Conservation (phyloP, 192 early-diverging fungal species). For the Cladochytrium replicatum region DNA sequence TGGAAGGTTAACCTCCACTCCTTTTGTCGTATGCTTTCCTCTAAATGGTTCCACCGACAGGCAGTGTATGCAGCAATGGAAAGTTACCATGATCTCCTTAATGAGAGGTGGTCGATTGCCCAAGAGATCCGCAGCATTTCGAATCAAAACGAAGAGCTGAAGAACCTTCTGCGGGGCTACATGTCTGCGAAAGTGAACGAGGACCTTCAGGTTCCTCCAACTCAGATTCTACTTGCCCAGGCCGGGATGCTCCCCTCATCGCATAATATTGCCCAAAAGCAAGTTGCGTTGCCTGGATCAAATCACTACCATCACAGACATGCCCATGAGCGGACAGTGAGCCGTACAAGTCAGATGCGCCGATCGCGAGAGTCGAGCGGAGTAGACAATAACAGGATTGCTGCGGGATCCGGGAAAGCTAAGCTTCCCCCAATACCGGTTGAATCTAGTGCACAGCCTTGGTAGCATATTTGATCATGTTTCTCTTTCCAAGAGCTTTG, state of each 20-base stretch:
- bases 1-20: conserved; percentile 31
- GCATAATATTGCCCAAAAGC: no score
- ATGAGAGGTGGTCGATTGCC: conserved; percentile 25
- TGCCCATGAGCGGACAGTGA: no score
- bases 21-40: conserved; percentile 1
- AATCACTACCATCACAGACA: no score
- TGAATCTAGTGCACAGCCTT: no score
- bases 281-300: no score
- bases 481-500: no score
- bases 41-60: conserved; percentile 8
- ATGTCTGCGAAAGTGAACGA: conserved; percentile 45
- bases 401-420: no score
- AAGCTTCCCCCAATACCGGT: no score
- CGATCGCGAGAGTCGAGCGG: no score
- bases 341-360: no score
- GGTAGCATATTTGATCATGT: no score
- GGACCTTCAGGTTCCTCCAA: conserved; percentile 43
- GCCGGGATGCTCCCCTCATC: conserved; percentile 24
- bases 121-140: conserved; percentile 34
- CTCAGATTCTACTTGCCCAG: conserved; percentile 38
- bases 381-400: no score
- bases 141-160: conserved; percentile 43
- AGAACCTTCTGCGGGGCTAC: conserved; percentile 38
- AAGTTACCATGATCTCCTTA: conserved; percentile 37
- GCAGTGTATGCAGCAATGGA: conserved; percentile 37